Percentiles rank a stretch among this genome's conserved stretches.
Conservation (phyloP, 345 rosid species). For the Punica granatum region DNA sequence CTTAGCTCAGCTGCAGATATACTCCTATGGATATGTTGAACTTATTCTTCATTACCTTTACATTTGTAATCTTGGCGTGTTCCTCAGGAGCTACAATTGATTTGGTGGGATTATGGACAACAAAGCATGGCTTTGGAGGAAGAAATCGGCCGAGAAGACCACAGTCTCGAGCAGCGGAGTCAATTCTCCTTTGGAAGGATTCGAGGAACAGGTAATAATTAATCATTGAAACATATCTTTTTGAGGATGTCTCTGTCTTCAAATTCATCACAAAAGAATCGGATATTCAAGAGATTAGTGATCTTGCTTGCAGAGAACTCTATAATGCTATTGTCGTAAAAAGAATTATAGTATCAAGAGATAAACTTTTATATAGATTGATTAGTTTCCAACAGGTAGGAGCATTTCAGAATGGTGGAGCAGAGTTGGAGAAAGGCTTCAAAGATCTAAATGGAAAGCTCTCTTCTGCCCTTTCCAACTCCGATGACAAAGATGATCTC, state of each 20-base stretch:
- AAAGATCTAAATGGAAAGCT: slow-evolving; percentile 45
- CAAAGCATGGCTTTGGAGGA: slow-evolving; percentile 82
- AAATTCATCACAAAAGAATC: no score
- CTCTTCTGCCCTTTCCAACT: slow-evolving; percentile 40
- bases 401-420: slow-evolving; percentile 37
- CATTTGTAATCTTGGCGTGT: neutral
- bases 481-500: slow-evolving; percentile 40
- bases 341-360: neutral
- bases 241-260: no score
- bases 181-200: slow-evolving; percentile 25
- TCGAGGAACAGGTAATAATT: slow-evolving; percentile 45
- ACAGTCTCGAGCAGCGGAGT: slow-evolving; percentile 28
- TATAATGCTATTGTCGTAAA: no score
- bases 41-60: neutral
- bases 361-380: neutral
- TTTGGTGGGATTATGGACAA: slow-evolving; percentile 48
- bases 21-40: no score
- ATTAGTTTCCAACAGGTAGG: slow-evolving; percentile 18
- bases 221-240: no score
- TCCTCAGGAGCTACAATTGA: neutral
- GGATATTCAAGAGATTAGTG: no score
- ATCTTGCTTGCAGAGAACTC: no score
- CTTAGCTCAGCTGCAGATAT: no score
- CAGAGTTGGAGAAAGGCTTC: slow-evolving; percentile 49
- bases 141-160: slow-evolving; percentile 58